These are phyloP conservation scores for Phytophthora sansomeana DNA, from an alignment of 352 stramenopile genomes.

Conservation along the genomic window DNA sequence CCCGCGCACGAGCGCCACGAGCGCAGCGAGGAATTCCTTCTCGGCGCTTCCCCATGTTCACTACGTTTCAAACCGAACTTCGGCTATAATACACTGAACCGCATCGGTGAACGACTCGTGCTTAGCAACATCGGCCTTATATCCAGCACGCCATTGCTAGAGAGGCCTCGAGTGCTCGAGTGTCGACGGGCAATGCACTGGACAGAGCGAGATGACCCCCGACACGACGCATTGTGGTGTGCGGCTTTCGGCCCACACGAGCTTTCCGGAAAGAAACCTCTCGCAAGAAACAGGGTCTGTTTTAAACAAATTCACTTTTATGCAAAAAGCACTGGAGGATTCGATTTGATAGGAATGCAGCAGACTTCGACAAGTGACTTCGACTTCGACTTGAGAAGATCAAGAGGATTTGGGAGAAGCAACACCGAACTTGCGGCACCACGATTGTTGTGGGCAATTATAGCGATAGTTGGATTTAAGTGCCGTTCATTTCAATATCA, in stretches of 20 bases:
- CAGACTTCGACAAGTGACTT: too few species aligned
- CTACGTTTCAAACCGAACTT: not conserved
- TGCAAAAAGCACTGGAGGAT: not conserved
- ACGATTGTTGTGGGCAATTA: too few species aligned
- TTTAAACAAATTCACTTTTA: constrained; percentile 11
- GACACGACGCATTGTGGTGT: constrained; percentile 11
- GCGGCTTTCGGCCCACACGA: constrained; percentile 5
- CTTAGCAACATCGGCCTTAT: not conserved
- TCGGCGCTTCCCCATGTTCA: constrained; percentile 3
- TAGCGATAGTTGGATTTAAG: too few species aligned
- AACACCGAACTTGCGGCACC: too few species aligned
- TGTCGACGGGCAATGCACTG: not conserved
- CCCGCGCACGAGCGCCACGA: not conserved
- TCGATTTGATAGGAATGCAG: too few species aligned
- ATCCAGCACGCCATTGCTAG: not conserved
- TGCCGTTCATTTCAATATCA: too few species aligned
- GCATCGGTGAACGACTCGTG: not conserved
- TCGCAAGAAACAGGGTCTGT: constrained; percentile 21
- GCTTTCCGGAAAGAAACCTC: constrained; percentile 6
- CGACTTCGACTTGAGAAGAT: too few species aligned
- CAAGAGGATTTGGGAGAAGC: too few species aligned
- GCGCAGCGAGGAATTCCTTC: constrained; percentile 23
- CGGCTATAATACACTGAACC: not conserved
- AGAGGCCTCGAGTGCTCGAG: constrained; percentile 1
- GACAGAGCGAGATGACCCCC: too few species aligned